Conservation (phyloP, 2,329 filamentous ascomycete genomes). For the Diaporthe velutina region DNA sequence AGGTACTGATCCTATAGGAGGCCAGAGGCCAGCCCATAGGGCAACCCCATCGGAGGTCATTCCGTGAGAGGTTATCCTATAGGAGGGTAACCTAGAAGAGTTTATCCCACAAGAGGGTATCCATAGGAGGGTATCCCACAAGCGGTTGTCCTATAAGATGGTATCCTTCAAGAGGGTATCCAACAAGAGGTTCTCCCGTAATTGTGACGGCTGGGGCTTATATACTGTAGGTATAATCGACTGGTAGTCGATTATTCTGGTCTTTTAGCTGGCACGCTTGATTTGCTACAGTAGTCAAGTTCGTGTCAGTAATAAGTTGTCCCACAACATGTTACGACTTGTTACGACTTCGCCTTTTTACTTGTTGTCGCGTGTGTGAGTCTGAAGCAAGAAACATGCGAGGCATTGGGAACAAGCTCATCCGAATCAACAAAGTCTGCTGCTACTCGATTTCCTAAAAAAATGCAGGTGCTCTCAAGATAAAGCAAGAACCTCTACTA, state of each 20-base stretch:
- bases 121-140: neutral
- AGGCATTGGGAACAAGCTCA: neutral
- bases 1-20: neutral
- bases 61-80: neutral
- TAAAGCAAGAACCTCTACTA: neutral
- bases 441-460: neutral
- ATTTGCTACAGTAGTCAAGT: too few relatives aligned
- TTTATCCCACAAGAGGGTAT: neutral
- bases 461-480: neutral
- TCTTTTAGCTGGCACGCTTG: too few relatives aligned
- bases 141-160: neutral
- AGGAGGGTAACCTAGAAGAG: neutral
- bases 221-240: too few relatives aligned
- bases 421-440: neutral
- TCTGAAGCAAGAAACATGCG: neutral
- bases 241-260: too few relatives aligned
- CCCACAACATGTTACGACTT: too few relatives aligned
- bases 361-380: neutral
- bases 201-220: too few relatives aligned
- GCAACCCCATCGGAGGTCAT: neutral
- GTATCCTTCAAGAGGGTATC: neutral
- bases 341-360: neutral
- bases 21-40: neutral
- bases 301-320: too few relatives aligned
- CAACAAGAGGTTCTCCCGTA: neutral